Percentiles rank a stretch among this genome's conserved stretches.
These are phyloP conservation scores for Aegilops longissima DNA, from an alignment of 176 grass and related monocot genomes.

Conservation along the genomic window DNA sequence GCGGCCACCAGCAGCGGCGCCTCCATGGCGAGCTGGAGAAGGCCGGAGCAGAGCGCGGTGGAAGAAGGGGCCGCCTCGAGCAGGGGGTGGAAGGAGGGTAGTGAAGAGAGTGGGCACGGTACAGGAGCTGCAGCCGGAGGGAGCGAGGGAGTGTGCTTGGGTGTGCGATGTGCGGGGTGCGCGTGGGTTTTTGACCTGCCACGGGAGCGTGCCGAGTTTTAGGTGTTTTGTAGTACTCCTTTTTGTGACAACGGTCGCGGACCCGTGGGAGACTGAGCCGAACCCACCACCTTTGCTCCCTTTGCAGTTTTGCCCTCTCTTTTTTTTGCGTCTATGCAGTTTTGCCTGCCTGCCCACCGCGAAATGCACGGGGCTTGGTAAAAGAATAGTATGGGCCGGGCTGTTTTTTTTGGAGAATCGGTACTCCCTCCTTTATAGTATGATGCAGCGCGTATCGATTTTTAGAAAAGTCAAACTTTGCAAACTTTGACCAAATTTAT, in stretches of 20 bases:
- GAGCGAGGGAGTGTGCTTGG: not conserved
- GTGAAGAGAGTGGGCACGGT: not conserved
- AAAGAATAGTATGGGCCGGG: not conserved
- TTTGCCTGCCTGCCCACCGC: conserved; percentile 6
- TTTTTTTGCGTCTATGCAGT: not conserved
- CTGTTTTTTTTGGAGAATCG: not conserved
- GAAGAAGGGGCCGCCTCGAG: not conserved
- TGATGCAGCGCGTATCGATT: too few relatives aligned
- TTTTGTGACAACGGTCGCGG: conserved; percentile 8
- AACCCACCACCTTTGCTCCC: conserved; percentile 27
- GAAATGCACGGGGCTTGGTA: not conserved
- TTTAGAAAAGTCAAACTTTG: too few relatives aligned
- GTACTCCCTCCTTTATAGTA: too few relatives aligned
- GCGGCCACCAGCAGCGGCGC: conserved; percentile 15
- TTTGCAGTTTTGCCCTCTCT: not conserved
- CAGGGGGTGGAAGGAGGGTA: not conserved
- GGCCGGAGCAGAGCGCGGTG: not conserved
- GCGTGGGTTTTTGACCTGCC: not conserved
- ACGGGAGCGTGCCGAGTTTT: not conserved
- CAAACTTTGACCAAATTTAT: too few relatives aligned
- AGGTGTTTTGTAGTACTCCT: not conserved
- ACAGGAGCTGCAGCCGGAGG: not conserved
- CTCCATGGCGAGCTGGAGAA: conserved; percentile 21
- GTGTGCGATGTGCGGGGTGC: not conserved
- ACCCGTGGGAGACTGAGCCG: conserved; percentile 34